phyloP scores from a whole-genome alignment of 768 basidiomycete species.

The Termitomyces sp. region DNA sequence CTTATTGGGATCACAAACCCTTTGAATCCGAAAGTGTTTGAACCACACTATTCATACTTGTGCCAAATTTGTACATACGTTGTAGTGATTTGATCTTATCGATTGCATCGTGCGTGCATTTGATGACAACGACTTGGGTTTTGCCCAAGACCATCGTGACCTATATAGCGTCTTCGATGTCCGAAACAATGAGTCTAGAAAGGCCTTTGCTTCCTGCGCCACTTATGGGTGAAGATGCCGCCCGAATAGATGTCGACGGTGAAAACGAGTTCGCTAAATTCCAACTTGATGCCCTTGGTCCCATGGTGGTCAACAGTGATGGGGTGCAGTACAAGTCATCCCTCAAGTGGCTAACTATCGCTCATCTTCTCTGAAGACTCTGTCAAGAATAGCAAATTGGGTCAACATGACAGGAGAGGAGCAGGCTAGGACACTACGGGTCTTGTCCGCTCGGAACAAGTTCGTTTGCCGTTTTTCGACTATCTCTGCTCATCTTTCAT shows the following conservation, averaged over 20 bases:
- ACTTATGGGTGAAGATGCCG: slow-evolving; percentile 3
- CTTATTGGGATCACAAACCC: not conserved
- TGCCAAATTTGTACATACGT: no score
- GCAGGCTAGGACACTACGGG: slow-evolving; percentile 51
- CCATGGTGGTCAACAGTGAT: slow-evolving; percentile 67
- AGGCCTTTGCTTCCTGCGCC: not conserved
- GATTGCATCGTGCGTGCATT: not conserved
- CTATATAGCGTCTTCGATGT: not conserved
- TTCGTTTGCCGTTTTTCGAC: slow-evolving; percentile 11
- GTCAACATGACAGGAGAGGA: slow-evolving; percentile 51
- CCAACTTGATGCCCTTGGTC: slow-evolving; percentile 58
- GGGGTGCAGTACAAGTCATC: slow-evolving; percentile 37
- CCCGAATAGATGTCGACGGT: slow-evolving; percentile 7
- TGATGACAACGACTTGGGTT: not conserved
- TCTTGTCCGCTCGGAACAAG: slow-evolving; percentile 53
- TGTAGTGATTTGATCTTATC: not conserved
- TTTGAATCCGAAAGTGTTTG: not conserved
- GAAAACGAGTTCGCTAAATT: slow-evolving; percentile 27
- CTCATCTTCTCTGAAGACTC: slow-evolving; percentile 39
- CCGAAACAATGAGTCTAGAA: slow-evolving; percentile 1
- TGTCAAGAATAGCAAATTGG: slow-evolving; percentile 69
- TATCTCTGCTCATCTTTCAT: not conserved
- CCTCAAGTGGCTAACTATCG: not conserved
- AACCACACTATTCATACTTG: no score
- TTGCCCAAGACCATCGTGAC: not conserved